Percentiles rank a stretch among this genome's conserved stretches.
Evolutionary conservation across 106 monocot genomes (phyloP).

Genomic region (Iris macrosiphon): DNA sequence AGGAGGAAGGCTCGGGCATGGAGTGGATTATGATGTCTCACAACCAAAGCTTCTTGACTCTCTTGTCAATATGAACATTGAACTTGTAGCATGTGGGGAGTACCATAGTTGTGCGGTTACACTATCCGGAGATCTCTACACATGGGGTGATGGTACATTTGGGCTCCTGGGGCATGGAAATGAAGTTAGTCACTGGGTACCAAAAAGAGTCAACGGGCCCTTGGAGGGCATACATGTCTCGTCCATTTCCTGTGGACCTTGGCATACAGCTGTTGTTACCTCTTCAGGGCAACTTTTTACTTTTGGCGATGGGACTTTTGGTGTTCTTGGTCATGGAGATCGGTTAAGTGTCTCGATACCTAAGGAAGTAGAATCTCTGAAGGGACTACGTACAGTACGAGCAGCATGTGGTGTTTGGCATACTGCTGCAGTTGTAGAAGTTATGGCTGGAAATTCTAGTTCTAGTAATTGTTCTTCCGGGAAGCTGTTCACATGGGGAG

Average conservation of each 20-base stretch:
- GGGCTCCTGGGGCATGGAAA: constrained; percentile 71
- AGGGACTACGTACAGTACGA: constrained; percentile 43
- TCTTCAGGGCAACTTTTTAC: constrained; percentile 52
- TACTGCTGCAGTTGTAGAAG: constrained; percentile 72
- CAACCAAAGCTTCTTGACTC: constrained; percentile 90
- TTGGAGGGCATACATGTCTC: constrained; percentile 45
- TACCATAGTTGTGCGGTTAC: constrained; percentile 79
- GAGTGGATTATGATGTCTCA: constrained; percentile 80
- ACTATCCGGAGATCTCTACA: constrained; percentile 69
- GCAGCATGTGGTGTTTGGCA: constrained; percentile 76
- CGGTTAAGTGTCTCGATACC: constrained; percentile 26
- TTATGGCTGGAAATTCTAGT: constrained; percentile 52
- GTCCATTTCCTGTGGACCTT: constrained; percentile 54
- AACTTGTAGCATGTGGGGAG: constrained; percentile 90
- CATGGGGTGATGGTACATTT: constrained; percentile 75
- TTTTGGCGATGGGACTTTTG: constrained; percentile 66
- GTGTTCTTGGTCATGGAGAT: constrained; percentile 59
- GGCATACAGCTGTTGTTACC: constrained; percentile 57
- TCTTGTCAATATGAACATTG: constrained; percentile 72
- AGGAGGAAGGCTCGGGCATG: constrained; percentile 92
- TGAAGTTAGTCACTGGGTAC: constrained; percentile 64
- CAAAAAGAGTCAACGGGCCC: constrained; percentile 65
- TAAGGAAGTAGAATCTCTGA: constrained; percentile 43
- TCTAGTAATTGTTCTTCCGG: constrained; percentile 53
- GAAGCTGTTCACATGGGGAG: constrained; percentile 71